Conservation (phyloP, 257 asterid species). For the Solanum etuberosum region DNA sequence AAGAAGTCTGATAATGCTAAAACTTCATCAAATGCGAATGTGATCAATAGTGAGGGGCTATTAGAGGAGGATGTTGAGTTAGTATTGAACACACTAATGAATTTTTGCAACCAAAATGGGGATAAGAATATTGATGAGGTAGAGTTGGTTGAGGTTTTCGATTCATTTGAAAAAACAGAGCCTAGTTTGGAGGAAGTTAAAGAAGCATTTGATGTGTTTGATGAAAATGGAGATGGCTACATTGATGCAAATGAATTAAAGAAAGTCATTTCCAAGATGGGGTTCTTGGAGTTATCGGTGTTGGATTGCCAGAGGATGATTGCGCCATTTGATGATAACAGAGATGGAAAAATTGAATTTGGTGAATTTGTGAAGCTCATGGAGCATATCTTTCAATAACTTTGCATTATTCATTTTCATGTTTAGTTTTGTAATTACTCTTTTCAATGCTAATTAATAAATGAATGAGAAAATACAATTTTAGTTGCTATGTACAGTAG, state of each 20-base stretch:
- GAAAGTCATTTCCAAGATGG: conserved; percentile 23
- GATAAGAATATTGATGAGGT: neutral
- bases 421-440: neutral
- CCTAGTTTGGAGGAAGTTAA: conserved; percentile 31
- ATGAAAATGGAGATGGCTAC: conserved; percentile 38
- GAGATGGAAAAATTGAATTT: conserved; percentile 38
- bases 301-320: conserved; percentile 38
- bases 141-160: conserved; percentile 1
- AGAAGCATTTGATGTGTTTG: conserved; percentile 39
- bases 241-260: conserved; percentile 42
- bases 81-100: conserved; percentile 24
- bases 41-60: neutral
- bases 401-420: neutral
- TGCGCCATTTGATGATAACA: conserved; percentile 28
- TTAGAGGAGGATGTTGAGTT: conserved; percentile 13
- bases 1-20: neutral
- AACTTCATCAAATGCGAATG: neutral
- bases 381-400: conserved; percentile 15
- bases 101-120: neutral
- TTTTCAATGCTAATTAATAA: neutral
- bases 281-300: conserved; percentile 9
- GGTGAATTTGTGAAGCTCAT: conserved; percentile 43
- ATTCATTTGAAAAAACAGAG: conserved; percentile 23
- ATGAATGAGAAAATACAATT: neutral
- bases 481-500: neutral